Evolutionary conservation across 352 stramenopile species (phyloP), one percentile per base, ranked within the genome.

Genomic region (Paralagenidium karlingii): DNA sequence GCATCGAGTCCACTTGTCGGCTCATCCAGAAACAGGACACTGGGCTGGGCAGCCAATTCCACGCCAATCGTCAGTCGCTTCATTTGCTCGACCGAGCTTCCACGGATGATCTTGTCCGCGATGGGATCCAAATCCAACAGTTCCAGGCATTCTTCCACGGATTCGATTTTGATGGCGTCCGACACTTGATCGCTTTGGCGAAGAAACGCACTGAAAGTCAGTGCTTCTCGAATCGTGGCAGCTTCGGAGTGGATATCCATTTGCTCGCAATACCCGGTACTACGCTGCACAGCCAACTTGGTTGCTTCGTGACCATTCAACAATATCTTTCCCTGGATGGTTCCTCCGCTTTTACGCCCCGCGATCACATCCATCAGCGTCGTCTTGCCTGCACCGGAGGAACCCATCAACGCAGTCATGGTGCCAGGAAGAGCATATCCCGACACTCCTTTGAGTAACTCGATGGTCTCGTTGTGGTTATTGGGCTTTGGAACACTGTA

Each of bases 351-450:
- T 62, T 98, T 98, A 29, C 93, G 68, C 11, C 93, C 66, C 6
- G 92, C 85, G 38, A 98, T 87, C 5, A 97, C 89, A 55, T 98
- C 89, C 55, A 97, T 86, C 6, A 98, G 64, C 3, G 93, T 98
- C 10, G 90, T 97, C 60, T 98, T 97, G 2, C 90, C 87, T 21
- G 82, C 77, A 30, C 81, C 79, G 1, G 63, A 77, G 3, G 56
- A 62, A 1, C 47, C 47, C 47, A 55, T 55, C 13, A 55, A 27
- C 8, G 47, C 47, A 1, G 47, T 55, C 40, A 55, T 55, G 0
- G 32, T 40, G 0, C 47, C 47, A 0, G 77, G 77, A 2, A 44
- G 16, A 5, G 67, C 63, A 21, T 51, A 74, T 0, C 73, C 77
- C 9, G 27, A 60, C 43, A 92, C 60, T 1, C 58, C 49, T 27